Conservation (phyloP, 2,329 filamentous ascomycete genomes). For the Albifimbria verrucaria region DNA sequence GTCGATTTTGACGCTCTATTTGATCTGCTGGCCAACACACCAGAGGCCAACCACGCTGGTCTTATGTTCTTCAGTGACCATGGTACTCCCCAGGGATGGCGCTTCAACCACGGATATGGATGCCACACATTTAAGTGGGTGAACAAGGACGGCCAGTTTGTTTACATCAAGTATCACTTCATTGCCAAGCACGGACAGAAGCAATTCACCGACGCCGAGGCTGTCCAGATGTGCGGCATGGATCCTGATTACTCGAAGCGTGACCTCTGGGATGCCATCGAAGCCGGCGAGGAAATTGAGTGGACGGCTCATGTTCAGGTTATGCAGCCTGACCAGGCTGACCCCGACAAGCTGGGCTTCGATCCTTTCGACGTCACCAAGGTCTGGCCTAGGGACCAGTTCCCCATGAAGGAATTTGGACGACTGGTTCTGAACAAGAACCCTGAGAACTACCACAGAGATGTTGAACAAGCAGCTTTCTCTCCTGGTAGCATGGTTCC, state of each 20-base stretch:
- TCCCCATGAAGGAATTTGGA: conserved; percentile 58
- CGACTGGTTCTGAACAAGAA: conserved; percentile 63
- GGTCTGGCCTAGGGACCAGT: conserved; percentile 61
- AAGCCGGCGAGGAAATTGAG: conserved; percentile 54
- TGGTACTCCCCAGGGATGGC: conserved; percentile 61
- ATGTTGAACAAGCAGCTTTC: conserved; percentile 63
- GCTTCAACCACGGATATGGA: conserved; percentile 65
- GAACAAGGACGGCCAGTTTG: conserved; percentile 61
- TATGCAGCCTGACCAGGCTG: conserved; percentile 57
- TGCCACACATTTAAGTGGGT: conserved; percentile 64
- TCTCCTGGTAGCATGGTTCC: conserved; percentile 62
- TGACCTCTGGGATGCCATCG: conserved; percentile 62
- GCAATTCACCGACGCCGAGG: conserved; percentile 56
- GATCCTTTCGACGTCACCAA: conserved; percentile 68
- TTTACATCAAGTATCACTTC: conserved; percentile 62
- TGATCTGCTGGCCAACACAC: conserved; percentile 44
- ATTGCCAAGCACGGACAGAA: conserved; percentile 60
- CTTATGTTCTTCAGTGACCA: conserved; percentile 65
- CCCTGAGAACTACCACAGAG: conserved; percentile 60
- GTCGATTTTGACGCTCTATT: conserved; percentile 46
- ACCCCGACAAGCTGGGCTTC: conserved; percentile 49
- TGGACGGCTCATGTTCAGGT: conserved; percentile 64
- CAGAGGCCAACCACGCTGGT: conserved; percentile 50
- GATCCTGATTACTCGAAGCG: conserved; percentile 61
- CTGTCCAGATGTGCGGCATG: conserved; percentile 45